Base-by-base conservation (phyloP, 306 rosid genomes). In the Cucurbita maxima region DNA sequence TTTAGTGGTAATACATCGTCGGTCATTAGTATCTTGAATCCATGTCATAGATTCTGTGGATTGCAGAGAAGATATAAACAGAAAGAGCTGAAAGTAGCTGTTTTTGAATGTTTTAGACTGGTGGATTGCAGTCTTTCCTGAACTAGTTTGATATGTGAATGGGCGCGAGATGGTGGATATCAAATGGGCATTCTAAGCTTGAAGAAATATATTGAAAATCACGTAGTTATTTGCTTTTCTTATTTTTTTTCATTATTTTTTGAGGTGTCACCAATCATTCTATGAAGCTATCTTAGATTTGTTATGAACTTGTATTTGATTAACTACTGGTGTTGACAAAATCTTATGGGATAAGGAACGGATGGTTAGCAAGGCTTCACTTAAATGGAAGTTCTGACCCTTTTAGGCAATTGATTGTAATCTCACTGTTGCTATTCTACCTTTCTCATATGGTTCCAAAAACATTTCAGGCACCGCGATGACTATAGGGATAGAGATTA, bases 401-500 rank as follows among this genome's bases (percentile, higher is more conserved):
- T 25, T 12, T 25, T 41, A 45, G 57, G 57, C 41, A 22, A 57
- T 68, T 64, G 22, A 16, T 10, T 52, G 61, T 7, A 37, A 40
- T 16, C 30, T 55, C 34, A 34, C 37, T 16, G 41, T 37, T 72
- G 20, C n/a, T 41, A 66, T 7, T 52, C 36, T 38, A 10, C 51
- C 59, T 25, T 52, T 51, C 58, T 62, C 53, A 53, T 38, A 68
- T 68, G 73, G 41, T 68, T 68, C 57, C 40, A 68, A 73, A 58
- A 37, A 22, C 8, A 40, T 76, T 74, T 76, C 67, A 88, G 93
- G 81, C 44, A 84, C 30, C 86, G 88, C 48, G 93, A 86, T 78
- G 93, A 88, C 52, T 7, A 84, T 45, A 86, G 77, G 80, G 93
- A 82, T 54, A 87, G 80, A 68, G 90, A 84, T 79, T 59, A 82